Base-by-base conservation (phyloP, 1,284 basidiomycete genomes). In the Leccinum angustisporum region DNA sequence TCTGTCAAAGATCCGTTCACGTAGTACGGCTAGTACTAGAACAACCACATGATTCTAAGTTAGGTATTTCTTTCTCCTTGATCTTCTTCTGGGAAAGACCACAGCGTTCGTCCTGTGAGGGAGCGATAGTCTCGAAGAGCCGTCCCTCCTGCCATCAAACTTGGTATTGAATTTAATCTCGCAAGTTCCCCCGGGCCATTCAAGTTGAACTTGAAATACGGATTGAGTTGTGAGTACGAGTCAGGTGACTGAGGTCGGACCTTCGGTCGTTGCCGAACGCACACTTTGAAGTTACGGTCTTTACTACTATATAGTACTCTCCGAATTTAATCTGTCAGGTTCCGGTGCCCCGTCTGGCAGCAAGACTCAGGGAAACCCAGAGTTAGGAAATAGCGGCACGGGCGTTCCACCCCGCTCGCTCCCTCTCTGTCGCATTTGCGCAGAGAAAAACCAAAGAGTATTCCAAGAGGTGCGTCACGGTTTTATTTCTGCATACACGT, bases 81-180 rank as follows among this genome's bases (percentile, higher is more conserved):
- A 92, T 78, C 69, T 91, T 77, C 18, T 81, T 81, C 31, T 79
- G 77, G 25, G 89, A 86, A 43, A 91, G 83, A 60, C 85, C 84
- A 62, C 81, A 78, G 51, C 86, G 80, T 65, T 91, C 86, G 60
- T 87, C 84, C 9, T 79, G 77, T 52, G 87, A 79, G 2, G 96
- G 95, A 40, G 95, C 89, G 70, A 93, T 83, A 72, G 91, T 85
- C 76, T 98, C 90, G 75, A 99, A 99, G 59, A 91, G 69, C 67
- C 78, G 83, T 62, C 89, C 83, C 21, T 80, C 76, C 62, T 80
- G 80, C 97, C 97, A 98, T 70, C 83, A 80, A 63, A 83, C 75
- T 77, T 98, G 96, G 68, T 94, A 94, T 75, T 87, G 51, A 83
- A 81, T 71, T 85, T 90, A 83, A 79, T 98, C 97, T 73, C 96